Conservation (phyloP, 345 rosid genomes). For the Eutrema yunnanense region DNA sequence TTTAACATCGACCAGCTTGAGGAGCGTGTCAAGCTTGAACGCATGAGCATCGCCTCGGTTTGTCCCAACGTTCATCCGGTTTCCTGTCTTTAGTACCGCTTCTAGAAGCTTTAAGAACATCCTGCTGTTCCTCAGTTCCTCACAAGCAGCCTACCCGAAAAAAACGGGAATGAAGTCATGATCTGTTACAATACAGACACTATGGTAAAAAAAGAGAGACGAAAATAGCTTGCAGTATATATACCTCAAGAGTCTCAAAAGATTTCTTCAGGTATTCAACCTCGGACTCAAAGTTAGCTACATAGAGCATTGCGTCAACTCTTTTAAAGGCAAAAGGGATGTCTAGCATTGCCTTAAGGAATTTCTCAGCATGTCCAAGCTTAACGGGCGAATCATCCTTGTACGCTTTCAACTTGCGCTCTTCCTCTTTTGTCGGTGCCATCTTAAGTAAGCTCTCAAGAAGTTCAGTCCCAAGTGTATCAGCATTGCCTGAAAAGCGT, state of each 20-base stretch:
- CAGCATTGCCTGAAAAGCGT: slow-evolving; percentile 65
- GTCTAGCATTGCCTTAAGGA: slow-evolving; percentile 78
- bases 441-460: slow-evolving; percentile 87
- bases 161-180: not conserved
- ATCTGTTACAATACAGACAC: not conserved
- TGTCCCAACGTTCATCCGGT: slow-evolving; percentile 98
- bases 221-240: not conserved
- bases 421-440: slow-evolving; percentile 97
- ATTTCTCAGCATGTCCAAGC: slow-evolving; percentile 90
- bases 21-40: slow-evolving; percentile 95
- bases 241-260: slow-evolving; percentile 90
- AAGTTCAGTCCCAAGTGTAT: slow-evolving; percentile 90
- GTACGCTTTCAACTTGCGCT: slow-evolving; percentile 69
- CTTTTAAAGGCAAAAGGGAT: slow-evolving; percentile 93
- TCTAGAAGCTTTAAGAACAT: slow-evolving; percentile 93
- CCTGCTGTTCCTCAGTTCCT: slow-evolving; percentile 78
- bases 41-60: slow-evolving; percentile 98
- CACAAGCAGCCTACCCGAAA: slow-evolving; percentile 75
- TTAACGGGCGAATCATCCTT: slow-evolving; percentile 73
- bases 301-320: slow-evolving; percentile 80
- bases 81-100: slow-evolving; percentile 97
- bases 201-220: not conserved
- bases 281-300: slow-evolving; percentile 86
- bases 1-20: slow-evolving; percentile 92
- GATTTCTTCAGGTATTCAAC: slow-evolving; percentile 79